Evolutionary conservation across 2,329 filamentous ascomycete genomes (phyloP).

Genomic region (Nemania sp.): DNA sequence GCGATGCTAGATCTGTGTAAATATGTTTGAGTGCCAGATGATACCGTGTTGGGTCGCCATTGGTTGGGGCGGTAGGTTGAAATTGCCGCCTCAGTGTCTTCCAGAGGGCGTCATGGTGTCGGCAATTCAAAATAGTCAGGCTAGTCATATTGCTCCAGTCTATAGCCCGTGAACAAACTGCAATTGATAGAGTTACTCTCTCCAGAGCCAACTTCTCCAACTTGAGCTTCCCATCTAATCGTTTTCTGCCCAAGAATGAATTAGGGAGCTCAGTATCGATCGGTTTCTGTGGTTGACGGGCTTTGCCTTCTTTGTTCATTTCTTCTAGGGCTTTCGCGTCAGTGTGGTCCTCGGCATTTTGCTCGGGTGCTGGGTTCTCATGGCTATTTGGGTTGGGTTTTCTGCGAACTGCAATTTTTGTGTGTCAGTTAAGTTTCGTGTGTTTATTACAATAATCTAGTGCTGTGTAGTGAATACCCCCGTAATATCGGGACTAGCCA

Average conservation of each 20-base stretch:
- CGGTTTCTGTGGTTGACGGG: neutral
- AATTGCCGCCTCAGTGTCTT: constrained; percentile 75
- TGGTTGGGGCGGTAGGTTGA: constrained; percentile 56
- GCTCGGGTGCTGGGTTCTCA: constrained; percentile 30
- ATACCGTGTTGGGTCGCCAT: constrained; percentile 62
- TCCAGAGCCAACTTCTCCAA: constrained; percentile 82
- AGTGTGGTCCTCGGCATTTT: constrained; percentile 16
- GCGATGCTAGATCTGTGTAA: constrained; percentile 79
- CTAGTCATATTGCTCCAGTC: constrained; percentile 80
- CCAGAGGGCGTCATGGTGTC: constrained; percentile 80
- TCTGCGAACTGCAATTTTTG: constrained; percentile 25
- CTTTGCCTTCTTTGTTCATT: neutral
- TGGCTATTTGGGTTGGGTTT: constrained; percentile 39
- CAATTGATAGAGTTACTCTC: constrained; percentile 77
- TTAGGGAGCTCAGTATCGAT: neutral
- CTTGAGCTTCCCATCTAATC: constrained; percentile 68
- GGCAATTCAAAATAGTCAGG: constrained; percentile 79
- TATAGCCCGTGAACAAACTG: constrained; percentile 75
- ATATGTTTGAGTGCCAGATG: constrained; percentile 77
- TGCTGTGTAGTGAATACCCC: too few species aligned
- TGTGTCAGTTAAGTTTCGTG: constrained; percentile 14
- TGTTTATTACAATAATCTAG: too few species aligned
- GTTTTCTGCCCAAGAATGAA: constrained; percentile 48
- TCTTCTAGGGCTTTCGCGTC: neutral
- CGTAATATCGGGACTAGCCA: too few species aligned